A percentile compares a stretch with the other conserved stretches of the same genome.
Conservation (phyloP, 768 basidiomycete genomes). For the Rubroboletus satanas region DNA sequence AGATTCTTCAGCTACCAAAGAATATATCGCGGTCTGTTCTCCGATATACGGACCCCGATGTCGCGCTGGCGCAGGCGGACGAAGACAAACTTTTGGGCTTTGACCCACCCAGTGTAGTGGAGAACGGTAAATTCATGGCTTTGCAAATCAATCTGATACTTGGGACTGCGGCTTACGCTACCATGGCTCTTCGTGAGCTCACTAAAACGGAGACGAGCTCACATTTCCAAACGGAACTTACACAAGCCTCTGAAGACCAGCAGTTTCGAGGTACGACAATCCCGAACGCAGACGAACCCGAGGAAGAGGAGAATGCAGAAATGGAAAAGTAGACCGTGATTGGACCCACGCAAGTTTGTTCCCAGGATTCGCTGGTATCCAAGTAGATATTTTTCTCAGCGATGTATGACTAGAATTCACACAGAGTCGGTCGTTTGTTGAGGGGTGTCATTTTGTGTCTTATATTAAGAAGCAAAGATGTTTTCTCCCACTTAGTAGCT, state of each 20-base stretch:
- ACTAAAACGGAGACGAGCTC: constrained; percentile 95
- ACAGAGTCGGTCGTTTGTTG: neutral
- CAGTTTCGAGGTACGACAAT: constrained; percentile 57
- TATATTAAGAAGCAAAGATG: neutral
- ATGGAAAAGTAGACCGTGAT: constrained; percentile 1
- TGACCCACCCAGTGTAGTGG: constrained; percentile 60
- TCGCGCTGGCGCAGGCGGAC: constrained; percentile 89
- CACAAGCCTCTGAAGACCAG: constrained; percentile 77
- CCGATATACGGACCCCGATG: constrained; percentile 90
- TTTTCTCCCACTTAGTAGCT: neutral
- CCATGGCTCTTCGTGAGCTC: constrained; percentile 94
- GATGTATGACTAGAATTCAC: neutral
- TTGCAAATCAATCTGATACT: constrained; percentile 83
- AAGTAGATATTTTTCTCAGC: neutral
- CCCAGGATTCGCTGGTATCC: neutral
- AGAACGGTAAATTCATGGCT: constrained; percentile 82
- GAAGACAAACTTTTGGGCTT: constrained; percentile 88
- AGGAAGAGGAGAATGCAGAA: constrained; percentile 12
- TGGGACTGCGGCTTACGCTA: constrained; percentile 92
- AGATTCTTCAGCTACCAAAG: constrained; percentile 81
- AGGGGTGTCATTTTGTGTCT: neutral
- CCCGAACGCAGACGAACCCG: constrained; percentile 22
- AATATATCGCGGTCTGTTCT: constrained; percentile 79
- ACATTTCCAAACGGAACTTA: constrained; percentile 81
- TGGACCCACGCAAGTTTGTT: neutral